These are phyloP conservation scores for Lyophyllum atratum DNA, from an alignment of 768 basidiomycete genomes.

Conservation along the genomic window DNA sequence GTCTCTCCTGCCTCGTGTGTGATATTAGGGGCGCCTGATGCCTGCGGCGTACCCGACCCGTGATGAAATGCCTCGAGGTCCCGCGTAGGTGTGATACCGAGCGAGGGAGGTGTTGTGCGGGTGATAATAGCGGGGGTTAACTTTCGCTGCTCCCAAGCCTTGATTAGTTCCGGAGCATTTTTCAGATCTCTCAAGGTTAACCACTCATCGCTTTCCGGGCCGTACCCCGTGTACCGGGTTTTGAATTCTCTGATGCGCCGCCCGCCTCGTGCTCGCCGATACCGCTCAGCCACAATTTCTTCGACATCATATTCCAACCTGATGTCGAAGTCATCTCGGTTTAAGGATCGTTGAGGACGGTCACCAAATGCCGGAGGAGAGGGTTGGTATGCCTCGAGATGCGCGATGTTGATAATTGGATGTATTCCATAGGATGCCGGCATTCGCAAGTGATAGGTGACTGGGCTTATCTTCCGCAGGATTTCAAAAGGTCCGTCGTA, in stretches of 20 bases:
- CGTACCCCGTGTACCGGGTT: background rate
- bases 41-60: too few species aligned
- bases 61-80: too few species aligned
- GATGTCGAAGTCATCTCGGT: too few species aligned
- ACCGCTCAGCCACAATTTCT: background rate
- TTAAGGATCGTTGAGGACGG: conserved; percentile 1
- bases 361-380: conserved; percentile 24
- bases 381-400: conserved; percentile 25
- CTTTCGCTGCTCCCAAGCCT: background rate
- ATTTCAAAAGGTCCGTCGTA: conserved; percentile 37
- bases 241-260: background rate
- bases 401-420: conserved; percentile 32
- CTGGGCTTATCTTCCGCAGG: conserved; percentile 22
- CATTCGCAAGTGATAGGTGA: conserved; percentile 28
- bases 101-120: too few species aligned
- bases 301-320: too few species aligned
- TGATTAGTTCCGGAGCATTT: background rate
- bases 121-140: too few species aligned
- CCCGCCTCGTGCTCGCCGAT: background rate
- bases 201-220: background rate
- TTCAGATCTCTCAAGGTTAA: background rate
- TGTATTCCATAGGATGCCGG: too few species aligned
- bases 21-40: too few species aligned
- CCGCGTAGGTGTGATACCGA: too few species aligned
- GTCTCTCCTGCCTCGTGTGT: too few species aligned